Evolutionary conservation across 176 grass and related monocot genomes (phyloP).

Genomic region (Alopecurus myosuroides): DNA sequence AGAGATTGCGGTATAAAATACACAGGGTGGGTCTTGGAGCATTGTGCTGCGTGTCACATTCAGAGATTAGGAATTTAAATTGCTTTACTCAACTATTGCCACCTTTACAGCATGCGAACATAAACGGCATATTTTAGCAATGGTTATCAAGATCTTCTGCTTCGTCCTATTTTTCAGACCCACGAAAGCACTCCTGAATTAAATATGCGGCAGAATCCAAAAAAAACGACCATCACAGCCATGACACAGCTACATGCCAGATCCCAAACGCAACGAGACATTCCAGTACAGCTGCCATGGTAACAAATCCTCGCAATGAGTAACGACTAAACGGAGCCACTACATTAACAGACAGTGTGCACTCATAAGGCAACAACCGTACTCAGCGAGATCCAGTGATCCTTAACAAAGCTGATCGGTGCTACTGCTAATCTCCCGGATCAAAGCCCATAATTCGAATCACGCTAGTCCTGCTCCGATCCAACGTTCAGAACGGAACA

Average conservation of each 20-base stretch:
- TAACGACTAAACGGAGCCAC: background rate
- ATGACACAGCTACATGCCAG: background rate
- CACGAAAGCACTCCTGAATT: background rate
- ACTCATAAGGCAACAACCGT: background rate
- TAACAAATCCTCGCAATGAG: background rate
- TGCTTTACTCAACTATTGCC: background rate
- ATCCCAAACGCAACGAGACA: background rate
- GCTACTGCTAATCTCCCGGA: background rate
- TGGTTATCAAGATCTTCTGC: background rate
- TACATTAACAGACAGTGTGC: background rate
- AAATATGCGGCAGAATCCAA: background rate
- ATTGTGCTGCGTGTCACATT: background rate
- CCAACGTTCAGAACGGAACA: background rate
- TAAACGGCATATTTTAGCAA: background rate
- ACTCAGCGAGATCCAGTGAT: slow-evolving; percentile 16
- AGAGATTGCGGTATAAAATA: background rate
- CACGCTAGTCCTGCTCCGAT: background rate
- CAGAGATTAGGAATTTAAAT: background rate
- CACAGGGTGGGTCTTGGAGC: background rate
- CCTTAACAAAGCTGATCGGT: background rate
- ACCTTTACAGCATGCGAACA: background rate
- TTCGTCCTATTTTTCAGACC: background rate
- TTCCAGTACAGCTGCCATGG: background rate
- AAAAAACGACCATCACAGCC: background rate
- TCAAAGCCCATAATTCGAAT: slow-evolving; percentile 7